Base-by-base conservation (phyloP, 768 basidiomycete genomes). In the Kwoniella europaea region DNA sequence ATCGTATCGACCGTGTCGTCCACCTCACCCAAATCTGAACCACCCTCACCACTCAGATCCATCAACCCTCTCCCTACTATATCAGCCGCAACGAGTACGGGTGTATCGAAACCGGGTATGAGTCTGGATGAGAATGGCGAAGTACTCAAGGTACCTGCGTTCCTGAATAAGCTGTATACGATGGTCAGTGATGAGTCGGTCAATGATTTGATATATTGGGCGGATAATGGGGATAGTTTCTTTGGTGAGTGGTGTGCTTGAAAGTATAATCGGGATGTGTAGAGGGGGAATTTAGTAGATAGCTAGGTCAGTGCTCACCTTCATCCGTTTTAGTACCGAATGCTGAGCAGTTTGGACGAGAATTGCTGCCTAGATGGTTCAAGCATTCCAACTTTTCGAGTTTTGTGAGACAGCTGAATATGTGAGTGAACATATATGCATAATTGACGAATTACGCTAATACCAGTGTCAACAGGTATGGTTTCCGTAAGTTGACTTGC, bases 121-220 rank as follows among this genome's bases (percentile, higher is more conserved):
- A 77, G 72, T 29, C 68, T 81, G 35, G 78, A 78, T 69, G 80
- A 81, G 62, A 76, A 79, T 67, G 81, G 78, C 41, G 80, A 81
- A 61, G 77, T 81, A 18, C 67, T 79, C 35, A 80, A 87, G 44
- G 88, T 91, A 0, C 93, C 94, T 3, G 91, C 91, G 0, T 97
- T 97, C 81, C 87, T 97, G 15, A 92, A 94, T 84, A 98, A 98
- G 84, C 87, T 98, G 43, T 95, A 57, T 77, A 97, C 94, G 83
- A 95, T 98, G 90, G 92, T 98, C 27, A 93, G 92, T 74, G 93
- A 98, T 83, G 86, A 89, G 2, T 86, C 88, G 50, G 92, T 93
- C 65, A 88, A 90, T 74, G 88, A 91, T 75, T 87, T 97, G 62
- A 98, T 98, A 79, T 86, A 91, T 74, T 98, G 96, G 96, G 91